These are phyloP conservation scores for Setomelanomma holmii DNA, from an alignment of 2,329 filamentous ascomycete genomes.

Conservation along the genomic window DNA sequence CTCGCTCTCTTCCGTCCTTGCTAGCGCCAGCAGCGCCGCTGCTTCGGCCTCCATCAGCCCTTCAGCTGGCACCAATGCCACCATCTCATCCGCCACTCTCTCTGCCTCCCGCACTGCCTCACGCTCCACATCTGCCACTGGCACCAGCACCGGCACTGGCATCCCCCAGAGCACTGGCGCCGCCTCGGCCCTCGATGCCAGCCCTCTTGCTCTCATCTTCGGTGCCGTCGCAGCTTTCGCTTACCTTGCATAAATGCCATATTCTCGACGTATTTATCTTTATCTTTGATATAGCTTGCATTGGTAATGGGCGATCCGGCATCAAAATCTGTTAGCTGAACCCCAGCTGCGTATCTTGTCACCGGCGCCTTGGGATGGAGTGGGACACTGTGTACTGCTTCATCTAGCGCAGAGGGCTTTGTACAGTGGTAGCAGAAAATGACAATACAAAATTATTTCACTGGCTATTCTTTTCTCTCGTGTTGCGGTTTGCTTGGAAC, in stretches of 20 bases:
- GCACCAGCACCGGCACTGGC: constrained; percentile 16
- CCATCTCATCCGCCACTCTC: constrained; percentile 34
- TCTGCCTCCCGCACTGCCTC: constrained; percentile 19
- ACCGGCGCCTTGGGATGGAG: not conserved
- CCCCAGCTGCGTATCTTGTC: constrained; percentile 4
- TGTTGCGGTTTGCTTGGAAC: not conserved
- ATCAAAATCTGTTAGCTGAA: not conserved
- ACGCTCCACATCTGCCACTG: constrained; percentile 14
- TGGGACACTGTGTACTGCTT: constrained; percentile 30
- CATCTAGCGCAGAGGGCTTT: constrained; percentile 32
- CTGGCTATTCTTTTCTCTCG: not conserved
- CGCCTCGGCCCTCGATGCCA: constrained; percentile 37
- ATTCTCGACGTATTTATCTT: not conserved
- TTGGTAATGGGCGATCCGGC: constrained; percentile 18
- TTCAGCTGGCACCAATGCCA: constrained; percentile 32
- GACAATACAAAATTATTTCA: constrained; percentile 14
- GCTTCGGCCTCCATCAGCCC: constrained; percentile 29
- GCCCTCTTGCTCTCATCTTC: constrained; percentile 50
- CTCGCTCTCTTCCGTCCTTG: constrained; percentile 29
- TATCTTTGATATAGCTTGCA: constrained; percentile 9
- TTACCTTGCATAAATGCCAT: constrained; percentile 46
- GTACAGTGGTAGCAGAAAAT: constrained; percentile 30
- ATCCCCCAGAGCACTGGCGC: constrained; percentile 36
- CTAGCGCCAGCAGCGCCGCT: constrained; percentile 33
- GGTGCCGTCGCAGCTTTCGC: constrained; percentile 51